phyloP scores from a whole-genome alignment of 2,329 filamentous ascomycete species.

The Aspergillus japonicus region DNA sequence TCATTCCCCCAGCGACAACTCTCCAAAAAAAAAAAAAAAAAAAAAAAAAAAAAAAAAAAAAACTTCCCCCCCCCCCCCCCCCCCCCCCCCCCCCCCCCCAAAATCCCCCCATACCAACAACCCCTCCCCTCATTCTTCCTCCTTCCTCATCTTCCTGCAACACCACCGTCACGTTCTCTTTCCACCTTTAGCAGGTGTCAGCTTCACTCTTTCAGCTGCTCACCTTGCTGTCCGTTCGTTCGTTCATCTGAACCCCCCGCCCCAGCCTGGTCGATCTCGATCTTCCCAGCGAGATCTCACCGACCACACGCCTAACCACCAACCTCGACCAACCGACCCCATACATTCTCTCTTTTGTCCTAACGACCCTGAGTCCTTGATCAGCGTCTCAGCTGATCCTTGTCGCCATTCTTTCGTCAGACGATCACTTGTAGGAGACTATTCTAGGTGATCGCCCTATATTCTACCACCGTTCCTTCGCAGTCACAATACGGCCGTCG shows the following conservation, averaged over 20 bases:
- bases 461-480: background rate
- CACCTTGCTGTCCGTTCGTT: conserved; percentile 52
- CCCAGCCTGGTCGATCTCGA: conserved; percentile 16
- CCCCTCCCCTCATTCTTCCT: conserved; percentile 20
- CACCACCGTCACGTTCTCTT: conserved; percentile 26
- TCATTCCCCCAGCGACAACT: conserved; percentile 20
- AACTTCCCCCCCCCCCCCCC: no score
- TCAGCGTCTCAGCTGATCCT: conserved; percentile 1
- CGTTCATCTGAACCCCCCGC: conserved; percentile 11
- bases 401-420: background rate
- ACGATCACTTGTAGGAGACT: conserved; percentile 8
- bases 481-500: background rate
- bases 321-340: conserved; percentile 16
- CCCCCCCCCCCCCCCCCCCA: background rate
- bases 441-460: conserved; percentile 11
- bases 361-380: conserved; percentile 7
- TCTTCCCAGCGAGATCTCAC: conserved; percentile 19
- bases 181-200: conserved; percentile 45
- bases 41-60: no score
- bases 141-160: conserved; percentile 15
- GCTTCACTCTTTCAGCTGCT: conserved; percentile 67
- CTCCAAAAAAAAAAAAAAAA: no score
- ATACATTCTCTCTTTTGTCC: conserved; percentile 22
- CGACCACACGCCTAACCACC: conserved; percentile 15
- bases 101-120: conserved; percentile 9